Conservation (phyloP, 176 grass and related monocot genomes). For the Pontederia crassipes region DNA sequence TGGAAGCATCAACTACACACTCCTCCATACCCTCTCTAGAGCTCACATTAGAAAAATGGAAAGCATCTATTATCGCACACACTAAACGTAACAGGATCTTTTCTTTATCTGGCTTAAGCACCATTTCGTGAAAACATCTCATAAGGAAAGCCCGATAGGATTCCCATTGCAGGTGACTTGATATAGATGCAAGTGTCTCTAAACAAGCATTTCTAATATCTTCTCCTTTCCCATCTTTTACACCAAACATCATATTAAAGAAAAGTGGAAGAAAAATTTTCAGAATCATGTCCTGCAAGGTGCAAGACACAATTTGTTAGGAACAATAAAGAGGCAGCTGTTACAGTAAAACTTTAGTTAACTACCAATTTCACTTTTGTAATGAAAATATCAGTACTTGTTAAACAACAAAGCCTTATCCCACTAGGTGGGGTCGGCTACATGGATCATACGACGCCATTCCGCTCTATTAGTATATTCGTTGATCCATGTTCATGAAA, state of each 20-base stretch:
- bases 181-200: constrained; percentile 69
- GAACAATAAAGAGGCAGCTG: background rate
- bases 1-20: constrained; percentile 16
- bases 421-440: too few relatives aligned
- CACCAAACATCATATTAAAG: constrained; percentile 78
- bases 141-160: constrained; percentile 64
- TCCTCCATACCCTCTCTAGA: background rate
- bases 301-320: background rate
- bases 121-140: constrained; percentile 70
- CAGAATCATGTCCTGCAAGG: constrained; percentile 54
- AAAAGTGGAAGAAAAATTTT: constrained; percentile 91
- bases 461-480: too few relatives aligned
- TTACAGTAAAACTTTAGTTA: too few relatives aligned
- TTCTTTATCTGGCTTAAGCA: constrained; percentile 60
- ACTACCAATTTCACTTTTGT: too few relatives aligned
- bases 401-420: too few relatives aligned
- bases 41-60: constrained; percentile 43
- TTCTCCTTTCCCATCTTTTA: constrained; percentile 82
- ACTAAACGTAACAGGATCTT: constrained; percentile 78
- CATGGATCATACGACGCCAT: too few relatives aligned
- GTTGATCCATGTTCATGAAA: too few relatives aligned
- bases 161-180: constrained; percentile 70
- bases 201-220: constrained; percentile 76
- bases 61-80: constrained; percentile 58
- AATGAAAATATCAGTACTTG: too few relatives aligned